Base-by-base conservation (phyloP, 805 yeast species). In the Candida germanica region DNA sequence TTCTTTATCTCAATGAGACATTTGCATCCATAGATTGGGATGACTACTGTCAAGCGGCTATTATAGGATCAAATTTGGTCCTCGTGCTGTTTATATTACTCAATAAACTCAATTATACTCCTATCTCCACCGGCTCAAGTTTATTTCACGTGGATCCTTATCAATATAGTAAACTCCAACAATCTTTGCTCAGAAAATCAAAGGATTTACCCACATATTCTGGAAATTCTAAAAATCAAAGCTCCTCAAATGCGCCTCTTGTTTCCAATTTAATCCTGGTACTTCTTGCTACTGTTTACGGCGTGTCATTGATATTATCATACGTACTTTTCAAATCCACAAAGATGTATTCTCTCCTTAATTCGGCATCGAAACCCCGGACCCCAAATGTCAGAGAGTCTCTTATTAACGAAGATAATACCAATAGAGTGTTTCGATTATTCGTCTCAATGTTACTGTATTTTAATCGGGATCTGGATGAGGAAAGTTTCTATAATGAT, bases 11-110 rank as follows among this genome's bases (percentile, higher is more conserved):
- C 32, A 62, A 66, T 36, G 73, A 68, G 38, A 24, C 51, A n/a
- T 42, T 58, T 15, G 42, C 59, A 13, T 60, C 69, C 3, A 63
- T 68, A 11, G 71, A 66, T 21, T 67, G 72, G 73, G 71, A 68
- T 39, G 59, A 56, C 25, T 59, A 61, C 37, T 43, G 56, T 17
- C 45, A 49, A 4, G 44, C 59, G 2, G 33, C 58, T 2, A 61
- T 66, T 4, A 37, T 64, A n/a, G 26, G 54, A 8, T 69, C 69
- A 2, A 42, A 34, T 12, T 11, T 41, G 6, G 20, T 39, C 8
- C 38, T 46, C 8, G n/a, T 20, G 2, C 15, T 35, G 13, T 45
- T 40, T 26, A 31, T 42, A 3, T 27, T 41, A 12, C 28, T 56
- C n/a, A 32, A 51, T 26, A 52, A 56, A 35, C 25, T 57, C 21